phyloP scores from a whole-genome alignment of 495 filamentous ascomycete genomes.

The Chaetomium tenue region DNA sequence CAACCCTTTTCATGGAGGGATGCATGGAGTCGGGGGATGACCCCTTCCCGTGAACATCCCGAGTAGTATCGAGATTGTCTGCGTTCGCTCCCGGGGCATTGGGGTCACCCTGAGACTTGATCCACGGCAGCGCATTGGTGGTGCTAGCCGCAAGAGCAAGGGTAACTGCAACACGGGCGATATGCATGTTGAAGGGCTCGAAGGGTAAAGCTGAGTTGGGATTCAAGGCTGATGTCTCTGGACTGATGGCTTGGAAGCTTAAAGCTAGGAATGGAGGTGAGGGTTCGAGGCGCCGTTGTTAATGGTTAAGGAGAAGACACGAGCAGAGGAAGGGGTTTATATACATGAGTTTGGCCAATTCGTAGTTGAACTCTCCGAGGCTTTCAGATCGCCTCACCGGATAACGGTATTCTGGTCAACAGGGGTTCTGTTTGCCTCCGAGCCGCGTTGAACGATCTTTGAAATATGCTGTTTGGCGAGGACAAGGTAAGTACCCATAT shows the following conservation, averaged over 20 bases:
- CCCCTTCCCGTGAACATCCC: neutral
- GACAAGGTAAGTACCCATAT: neutral
- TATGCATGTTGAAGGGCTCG: constrained; percentile 21
- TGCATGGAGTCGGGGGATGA: neutral
- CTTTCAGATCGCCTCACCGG: no score
- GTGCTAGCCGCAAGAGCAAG: constrained; percentile 27
- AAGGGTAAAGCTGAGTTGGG: neutral
- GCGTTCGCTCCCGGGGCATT: neutral
- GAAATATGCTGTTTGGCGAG: neutral
- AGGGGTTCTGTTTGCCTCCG: neutral
- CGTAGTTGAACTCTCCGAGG: no score
- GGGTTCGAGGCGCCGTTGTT: no score
- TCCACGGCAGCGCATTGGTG: constrained; percentile 19
- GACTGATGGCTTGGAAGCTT: neutral
- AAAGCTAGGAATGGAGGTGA: neutral
- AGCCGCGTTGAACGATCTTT: neutral
- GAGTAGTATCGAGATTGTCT: no score
- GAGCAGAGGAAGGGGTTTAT: no score
- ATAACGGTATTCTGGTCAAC: neutral
- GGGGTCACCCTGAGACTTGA: neutral
- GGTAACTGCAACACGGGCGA: constrained; percentile 22
- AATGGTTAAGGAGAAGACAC: no score
- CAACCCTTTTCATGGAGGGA: neutral
- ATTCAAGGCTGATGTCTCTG: neutral
- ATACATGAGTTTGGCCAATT: no score